Conservation (phyloP, 2,329 filamentous ascomycete species). For the Penicillium sp. region DNA sequence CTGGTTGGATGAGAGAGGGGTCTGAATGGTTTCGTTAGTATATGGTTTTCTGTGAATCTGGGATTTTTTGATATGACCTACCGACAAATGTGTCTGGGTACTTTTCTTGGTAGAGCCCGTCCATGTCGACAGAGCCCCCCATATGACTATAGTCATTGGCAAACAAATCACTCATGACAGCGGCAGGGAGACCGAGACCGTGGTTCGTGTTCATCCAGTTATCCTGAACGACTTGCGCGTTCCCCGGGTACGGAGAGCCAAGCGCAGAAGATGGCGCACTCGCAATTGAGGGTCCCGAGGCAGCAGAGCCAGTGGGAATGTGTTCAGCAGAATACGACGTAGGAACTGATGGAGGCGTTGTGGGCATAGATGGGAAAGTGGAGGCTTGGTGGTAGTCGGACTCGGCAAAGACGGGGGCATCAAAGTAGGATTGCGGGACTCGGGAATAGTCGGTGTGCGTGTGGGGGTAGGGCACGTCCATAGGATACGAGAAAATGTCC, state of each 20-base stretch:
- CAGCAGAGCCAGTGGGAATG: conserved; percentile 62
- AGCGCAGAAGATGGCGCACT: conserved; percentile 66
- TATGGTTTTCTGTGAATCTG: background rate
- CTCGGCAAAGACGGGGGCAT: conserved; percentile 31
- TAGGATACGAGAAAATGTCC: conserved; percentile 35
- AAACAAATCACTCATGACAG: conserved; percentile 64
- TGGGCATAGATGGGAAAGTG: conserved; percentile 32
- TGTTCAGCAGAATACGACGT: conserved; percentile 35
- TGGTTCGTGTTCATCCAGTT: conserved; percentile 59
- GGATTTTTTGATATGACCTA: conserved; percentile 22
- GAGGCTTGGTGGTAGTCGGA: conserved; percentile 30
- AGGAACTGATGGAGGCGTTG: conserved; percentile 38
- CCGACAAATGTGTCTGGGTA: conserved; percentile 42
- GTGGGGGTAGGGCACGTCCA: conserved; percentile 29
- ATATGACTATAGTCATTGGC: conserved; percentile 51
- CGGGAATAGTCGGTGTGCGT: conserved; percentile 24
- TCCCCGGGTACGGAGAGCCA: conserved; percentile 66
- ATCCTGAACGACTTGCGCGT: conserved; percentile 59
- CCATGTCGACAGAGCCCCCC: conserved; percentile 47
- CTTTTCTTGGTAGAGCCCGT: conserved; percentile 47
- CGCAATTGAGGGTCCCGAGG: conserved; percentile 60
- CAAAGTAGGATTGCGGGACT: conserved; percentile 32
- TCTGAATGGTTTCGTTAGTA: conserved; percentile 44
- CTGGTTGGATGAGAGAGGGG: conserved; percentile 60
- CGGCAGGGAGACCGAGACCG: conserved; percentile 63